These are phyloP conservation scores for Earliella scabrosa DNA, from an alignment of 1,284 basidiomycete species.

Conservation along the genomic window DNA sequence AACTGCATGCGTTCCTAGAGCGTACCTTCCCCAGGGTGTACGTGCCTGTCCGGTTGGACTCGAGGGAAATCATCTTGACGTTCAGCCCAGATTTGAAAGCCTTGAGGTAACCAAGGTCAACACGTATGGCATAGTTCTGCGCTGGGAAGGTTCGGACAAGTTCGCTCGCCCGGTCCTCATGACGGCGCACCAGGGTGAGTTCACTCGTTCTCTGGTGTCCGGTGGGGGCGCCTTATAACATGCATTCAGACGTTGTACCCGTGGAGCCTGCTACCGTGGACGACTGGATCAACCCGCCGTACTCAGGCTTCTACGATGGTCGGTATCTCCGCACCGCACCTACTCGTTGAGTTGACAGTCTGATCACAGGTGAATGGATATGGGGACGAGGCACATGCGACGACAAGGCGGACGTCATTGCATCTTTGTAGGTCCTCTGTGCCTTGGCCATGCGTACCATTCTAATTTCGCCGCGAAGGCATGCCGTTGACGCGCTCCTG, in stretches of 20 bases:
- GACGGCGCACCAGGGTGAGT: slow-evolving; percentile 64
- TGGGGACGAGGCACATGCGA: slow-evolving; percentile 70
- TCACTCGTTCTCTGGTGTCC: neutral
- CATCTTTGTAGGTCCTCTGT: slow-evolving; percentile 47
- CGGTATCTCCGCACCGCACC: neutral
- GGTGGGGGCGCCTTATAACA: neutral
- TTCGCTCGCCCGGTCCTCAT: slow-evolving; percentile 65
- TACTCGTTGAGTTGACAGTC: neutral
- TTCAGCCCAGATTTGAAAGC: slow-evolving; percentile 54
- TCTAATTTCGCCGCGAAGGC: slow-evolving; percentile 34
- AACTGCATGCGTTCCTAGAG: slow-evolving; percentile 45
- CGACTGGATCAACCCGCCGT: slow-evolving; percentile 50
- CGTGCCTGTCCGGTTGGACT: slow-evolving; percentile 17
- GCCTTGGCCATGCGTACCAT: too few species aligned
- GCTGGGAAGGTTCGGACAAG: slow-evolving; percentile 60
- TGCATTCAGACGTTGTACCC: slow-evolving; percentile 54
- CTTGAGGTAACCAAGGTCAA: slow-evolving; percentile 63
- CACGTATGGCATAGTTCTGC: slow-evolving; percentile 66
- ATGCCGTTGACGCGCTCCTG: slow-evolving; percentile 55
- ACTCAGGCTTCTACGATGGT: slow-evolving; percentile 41
- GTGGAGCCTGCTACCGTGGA: slow-evolving; percentile 54
- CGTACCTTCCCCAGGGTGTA: slow-evolving; percentile 45
- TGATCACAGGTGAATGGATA: slow-evolving; percentile 46
- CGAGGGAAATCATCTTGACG: too few species aligned
- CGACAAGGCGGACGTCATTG: slow-evolving; percentile 64